A percentile compares a stretch with the other conserved stretches of the same genome.
These are phyloP conservation scores for Ophiocordyceps camponoti-leonardi DNA, from an alignment of 2,329 filamentous ascomycete species.

Conservation along the genomic window DNA sequence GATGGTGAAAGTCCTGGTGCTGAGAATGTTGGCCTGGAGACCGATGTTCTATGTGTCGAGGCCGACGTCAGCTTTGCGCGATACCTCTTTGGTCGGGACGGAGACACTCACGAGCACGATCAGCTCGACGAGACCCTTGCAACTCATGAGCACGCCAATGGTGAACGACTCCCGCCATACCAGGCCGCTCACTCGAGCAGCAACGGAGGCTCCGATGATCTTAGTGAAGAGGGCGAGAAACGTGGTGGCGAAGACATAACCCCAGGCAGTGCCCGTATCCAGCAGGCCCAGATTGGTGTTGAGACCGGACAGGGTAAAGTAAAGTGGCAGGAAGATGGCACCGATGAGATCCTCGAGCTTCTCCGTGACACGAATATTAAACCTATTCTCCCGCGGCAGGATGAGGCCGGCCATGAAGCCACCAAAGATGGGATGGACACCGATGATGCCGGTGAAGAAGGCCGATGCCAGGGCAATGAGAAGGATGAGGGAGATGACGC, in stretches of 20 bases:
- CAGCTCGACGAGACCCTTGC: slow-evolving; percentile 85
- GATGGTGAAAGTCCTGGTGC: slow-evolving; percentile 70
- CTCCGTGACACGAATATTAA: slow-evolving; percentile 79
- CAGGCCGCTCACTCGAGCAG: slow-evolving; percentile 58
- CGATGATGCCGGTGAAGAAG: slow-evolving; percentile 81
- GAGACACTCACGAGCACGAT: slow-evolving; percentile 64
- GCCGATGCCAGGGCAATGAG: slow-evolving; percentile 62
- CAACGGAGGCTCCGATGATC: slow-evolving; percentile 64
- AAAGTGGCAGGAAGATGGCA: slow-evolving; percentile 71
- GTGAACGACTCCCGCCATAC: slow-evolving; percentile 82
- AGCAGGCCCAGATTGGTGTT: slow-evolving; percentile 77
- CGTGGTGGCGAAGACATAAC: slow-evolving; percentile 72
- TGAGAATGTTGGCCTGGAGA: slow-evolving; percentile 66
- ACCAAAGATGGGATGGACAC: slow-evolving; percentile 87
- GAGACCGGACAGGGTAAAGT: slow-evolving; percentile 83
- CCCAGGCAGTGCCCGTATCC: slow-evolving; percentile 71
- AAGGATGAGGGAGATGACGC: slow-evolving; percentile 67
- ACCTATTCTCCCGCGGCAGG: slow-evolving; percentile 76
- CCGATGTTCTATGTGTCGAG: slow-evolving; percentile 42
- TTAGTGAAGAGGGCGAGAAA: slow-evolving; percentile 71
- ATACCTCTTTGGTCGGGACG: neutral
- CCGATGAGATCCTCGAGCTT: slow-evolving; percentile 88
- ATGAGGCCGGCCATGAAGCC: slow-evolving; percentile 82
- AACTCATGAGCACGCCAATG: slow-evolving; percentile 87
- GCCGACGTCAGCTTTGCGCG: neutral